phyloP scores from a whole-genome alignment of 768 basidiomycete species.

The Serendipita sp. region DNA sequence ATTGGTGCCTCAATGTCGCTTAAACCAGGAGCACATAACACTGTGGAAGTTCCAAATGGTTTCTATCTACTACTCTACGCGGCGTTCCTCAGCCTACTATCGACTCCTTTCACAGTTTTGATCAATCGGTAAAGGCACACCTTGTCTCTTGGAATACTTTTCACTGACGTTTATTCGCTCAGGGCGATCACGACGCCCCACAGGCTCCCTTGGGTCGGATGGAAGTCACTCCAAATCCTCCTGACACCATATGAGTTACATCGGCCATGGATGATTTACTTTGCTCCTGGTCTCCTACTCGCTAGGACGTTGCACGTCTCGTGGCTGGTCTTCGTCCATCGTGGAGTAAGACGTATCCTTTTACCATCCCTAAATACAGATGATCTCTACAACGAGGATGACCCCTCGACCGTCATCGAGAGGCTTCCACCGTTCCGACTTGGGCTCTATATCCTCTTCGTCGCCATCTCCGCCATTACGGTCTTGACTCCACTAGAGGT shows the following conservation, averaged over 20 bases:
- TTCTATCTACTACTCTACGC: constrained; percentile 51
- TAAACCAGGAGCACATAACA: constrained; percentile 40
- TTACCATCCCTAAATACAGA: constrained; percentile 32
- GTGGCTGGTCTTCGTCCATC: constrained; percentile 30
- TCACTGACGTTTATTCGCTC: constrained; percentile 9
- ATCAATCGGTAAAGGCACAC: constrained; percentile 47
- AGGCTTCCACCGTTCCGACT: constrained; percentile 14
- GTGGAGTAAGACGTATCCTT: constrained; percentile 35
- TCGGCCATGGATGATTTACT: constrained; percentile 63
- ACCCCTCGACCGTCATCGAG: constrained; percentile 29
- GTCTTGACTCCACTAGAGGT: constrained; percentile 68
- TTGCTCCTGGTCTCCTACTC: constrained; percentile 52
- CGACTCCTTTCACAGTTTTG: constrained; percentile 53
- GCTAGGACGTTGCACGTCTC: constrained; percentile 30
- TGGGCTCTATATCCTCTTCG: constrained; percentile 40
- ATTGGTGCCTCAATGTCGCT: constrained; percentile 37
- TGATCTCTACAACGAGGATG: constrained; percentile 21
- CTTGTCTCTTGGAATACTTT: constrained; percentile 3
- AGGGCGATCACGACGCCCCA: constrained; percentile 78
- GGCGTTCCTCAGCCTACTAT: constrained; percentile 47
- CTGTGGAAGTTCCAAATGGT: constrained; percentile 43
- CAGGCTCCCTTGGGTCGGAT: constrained; percentile 48
- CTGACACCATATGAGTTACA: constrained; percentile 70
- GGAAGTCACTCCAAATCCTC: constrained; percentile 47
- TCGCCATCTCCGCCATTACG: constrained; percentile 41